Base-by-base conservation (phyloP, 257 asterid species). In the Ilex asprella region DNA sequence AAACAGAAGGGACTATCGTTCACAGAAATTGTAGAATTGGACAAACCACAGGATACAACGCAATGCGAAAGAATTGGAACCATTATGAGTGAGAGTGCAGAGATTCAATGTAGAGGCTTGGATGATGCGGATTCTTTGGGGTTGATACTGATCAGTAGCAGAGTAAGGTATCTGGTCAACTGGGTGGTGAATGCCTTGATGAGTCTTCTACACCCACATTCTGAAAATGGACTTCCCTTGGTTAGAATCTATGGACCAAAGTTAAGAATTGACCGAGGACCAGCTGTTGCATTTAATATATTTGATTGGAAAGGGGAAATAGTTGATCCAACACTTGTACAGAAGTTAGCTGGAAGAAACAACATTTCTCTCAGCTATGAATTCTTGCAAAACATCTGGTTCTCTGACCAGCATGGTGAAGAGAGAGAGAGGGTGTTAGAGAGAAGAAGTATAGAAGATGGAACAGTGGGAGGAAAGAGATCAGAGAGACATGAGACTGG, bases 281-380 rank as follows among this genome's bases (percentile, higher is more conserved):
- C 84, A 60, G 76, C 85, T 5, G 46, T 91, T 12, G 88, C 92
- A 0, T 84, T 91, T 79, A 91, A 88, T 32, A 81, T 91, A 12
- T 81, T 73, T 54, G 98, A 91, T 47, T 91, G 98, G 98, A 86
- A 84, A 73, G 94, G 90, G 10, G 91, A 86, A 58, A 82, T 68
- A 56, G 69, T 88, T 3, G 89, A 86, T 2, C 96, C 96, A 12
- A 16, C 44, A 39, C 70, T 91, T 9, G 96, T 88, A 1, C 96
- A 86, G 75, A 91, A 84, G 67, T 72, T 91, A 3, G 96, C 98
- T 3, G 96, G 76, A 53, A 76, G 98, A 30, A 76, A 76, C 81
- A 75, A 76, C 63, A 82, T 91, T 14, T 80, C 95, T 2, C 39
- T 91, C 21, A 56, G 60, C 5, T 67, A 81, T 13, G 98, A 88